phyloP scores from a whole-genome alignment of 2,329 filamentous ascomycete species.

The Pochonia chlamydosporia region DNA sequence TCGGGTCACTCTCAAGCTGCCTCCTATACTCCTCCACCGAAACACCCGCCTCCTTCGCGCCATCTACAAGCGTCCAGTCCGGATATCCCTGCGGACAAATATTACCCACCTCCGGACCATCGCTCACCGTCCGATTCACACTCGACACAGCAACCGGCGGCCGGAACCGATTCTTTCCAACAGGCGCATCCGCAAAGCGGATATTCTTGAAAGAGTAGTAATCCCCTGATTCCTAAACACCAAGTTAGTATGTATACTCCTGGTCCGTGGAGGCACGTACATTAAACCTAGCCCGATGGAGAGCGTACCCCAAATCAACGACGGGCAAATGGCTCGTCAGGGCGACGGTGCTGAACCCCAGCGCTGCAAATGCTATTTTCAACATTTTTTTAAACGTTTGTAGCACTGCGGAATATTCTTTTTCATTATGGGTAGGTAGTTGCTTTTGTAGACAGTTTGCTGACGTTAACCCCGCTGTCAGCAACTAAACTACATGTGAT shows the following conservation, averaged over 20 bases:
- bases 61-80: conserved; percentile 10
- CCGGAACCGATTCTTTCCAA: conserved; percentile 25
- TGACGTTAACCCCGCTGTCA: too few species aligned
- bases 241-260: too few species aligned
- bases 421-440: too few species aligned
- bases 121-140: conserved; percentile 22
- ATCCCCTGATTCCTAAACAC: conserved; percentile 15
- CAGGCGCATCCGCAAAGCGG: conserved; percentile 26
- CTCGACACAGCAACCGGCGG: conserved; percentile 18
- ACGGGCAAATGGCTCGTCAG: background rate
- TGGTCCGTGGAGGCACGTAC: too few species aligned
- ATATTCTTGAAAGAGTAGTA: conserved; percentile 32
- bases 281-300: conserved; percentile 9
- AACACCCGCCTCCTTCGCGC: background rate
- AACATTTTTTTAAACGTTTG: too few species aligned
- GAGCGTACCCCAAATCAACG: conserved; percentile 11
- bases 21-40: background rate
- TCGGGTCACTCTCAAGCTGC: conserved; percentile 3
- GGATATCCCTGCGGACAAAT: conserved; percentile 20
- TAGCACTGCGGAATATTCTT: too few species aligned
- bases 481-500: too few species aligned
- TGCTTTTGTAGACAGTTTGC: too few species aligned
- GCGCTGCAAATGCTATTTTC: too few species aligned
- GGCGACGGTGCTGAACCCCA: too few species aligned
- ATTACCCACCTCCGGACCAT: conserved; percentile 13